phyloP scores from a whole-genome alignment of 2,329 filamentous ascomycete genomes.

The Alternaria arborescens region DNA sequence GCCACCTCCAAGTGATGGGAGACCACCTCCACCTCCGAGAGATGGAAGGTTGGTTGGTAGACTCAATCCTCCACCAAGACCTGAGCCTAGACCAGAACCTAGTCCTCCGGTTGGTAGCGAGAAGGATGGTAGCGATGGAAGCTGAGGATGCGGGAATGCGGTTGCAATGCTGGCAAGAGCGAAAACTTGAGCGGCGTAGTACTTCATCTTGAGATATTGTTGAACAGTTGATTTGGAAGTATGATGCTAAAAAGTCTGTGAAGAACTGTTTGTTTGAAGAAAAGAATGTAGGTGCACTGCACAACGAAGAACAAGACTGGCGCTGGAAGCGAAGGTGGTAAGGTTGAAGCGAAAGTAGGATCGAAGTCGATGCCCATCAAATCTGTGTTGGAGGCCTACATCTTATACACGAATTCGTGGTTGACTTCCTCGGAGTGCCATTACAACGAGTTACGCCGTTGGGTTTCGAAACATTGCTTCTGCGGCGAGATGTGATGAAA shows the following conservation, averaged over 20 bases:
- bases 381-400: background rate
- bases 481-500: background rate
- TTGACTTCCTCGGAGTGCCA: background rate
- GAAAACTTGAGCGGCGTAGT: conserved; percentile 26
- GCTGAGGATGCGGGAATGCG: conserved; percentile 34
- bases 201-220: conserved; percentile 34
- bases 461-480: conserved; percentile 5
- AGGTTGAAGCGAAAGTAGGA: conserved; percentile 16
- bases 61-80: background rate
- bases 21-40: too few species aligned
- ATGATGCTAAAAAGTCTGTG: background rate
- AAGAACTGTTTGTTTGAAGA: background rate
- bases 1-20: too few species aligned
- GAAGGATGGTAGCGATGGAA: conserved; percentile 24
- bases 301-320: conserved; percentile 18
- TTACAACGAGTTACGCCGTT: background rate
- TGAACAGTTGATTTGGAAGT: background rate
- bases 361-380: conserved; percentile 10
- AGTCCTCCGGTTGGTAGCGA: conserved; percentile 17
- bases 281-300: conserved; percentile 33
- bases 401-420: conserved; percentile 1
- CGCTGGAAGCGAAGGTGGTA: background rate
- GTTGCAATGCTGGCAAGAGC: conserved; percentile 32
- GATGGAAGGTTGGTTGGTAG: background rate
- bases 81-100: background rate